Conservation (phyloP, 768 basidiomycete genomes). For the Boletus speciosus region DNA sequence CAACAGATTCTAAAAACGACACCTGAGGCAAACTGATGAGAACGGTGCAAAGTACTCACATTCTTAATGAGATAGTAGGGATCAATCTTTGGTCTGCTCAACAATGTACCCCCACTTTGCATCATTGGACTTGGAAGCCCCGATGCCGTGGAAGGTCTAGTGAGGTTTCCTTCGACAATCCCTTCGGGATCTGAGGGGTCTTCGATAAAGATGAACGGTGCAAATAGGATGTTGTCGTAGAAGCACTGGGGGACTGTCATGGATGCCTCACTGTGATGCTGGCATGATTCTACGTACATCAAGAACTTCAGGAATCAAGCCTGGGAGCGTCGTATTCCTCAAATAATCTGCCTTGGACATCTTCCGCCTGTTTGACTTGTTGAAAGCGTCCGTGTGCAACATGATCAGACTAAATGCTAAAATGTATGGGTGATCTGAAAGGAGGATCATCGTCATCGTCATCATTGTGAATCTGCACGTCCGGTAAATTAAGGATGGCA, state of each 20-base stretch:
- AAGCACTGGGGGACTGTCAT: slow-evolving; percentile 58
- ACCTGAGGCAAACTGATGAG: slow-evolving; percentile 6
- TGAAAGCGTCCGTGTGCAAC: slow-evolving; percentile 98
- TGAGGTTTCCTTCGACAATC: slow-evolving; percentile 37
- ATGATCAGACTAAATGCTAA: slow-evolving; percentile 97
- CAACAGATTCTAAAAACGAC: slow-evolving; percentile 52
- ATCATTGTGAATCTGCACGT: neutral
- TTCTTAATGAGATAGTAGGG: slow-evolving; percentile 88
- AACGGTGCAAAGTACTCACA: slow-evolving; percentile 39
- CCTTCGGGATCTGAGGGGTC: slow-evolving; percentile 74
- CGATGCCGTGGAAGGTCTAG: slow-evolving; percentile 38
- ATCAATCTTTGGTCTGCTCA: slow-evolving; percentile 73
- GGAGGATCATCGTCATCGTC: neutral
- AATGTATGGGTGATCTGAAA: slow-evolving; percentile 87
- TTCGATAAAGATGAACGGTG: slow-evolving; percentile 95
- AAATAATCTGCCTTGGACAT: slow-evolving; percentile 96
- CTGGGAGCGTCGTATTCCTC: slow-evolving; percentile 86
- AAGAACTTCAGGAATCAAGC: slow-evolving; percentile 76
- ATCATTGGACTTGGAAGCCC: slow-evolving; percentile 29
- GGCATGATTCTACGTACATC: slow-evolving; percentile 53
- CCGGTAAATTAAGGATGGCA: slow-evolving; percentile 10
- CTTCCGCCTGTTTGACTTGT: slow-evolving; percentile 94
- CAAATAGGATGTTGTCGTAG: slow-evolving; percentile 94
- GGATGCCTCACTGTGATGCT: neutral
- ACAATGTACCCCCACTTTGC: slow-evolving; percentile 35